Evolutionary conservation across 208 protist genomes (phyloP).

Genomic region (Acanthamoeba healyi): DNA sequence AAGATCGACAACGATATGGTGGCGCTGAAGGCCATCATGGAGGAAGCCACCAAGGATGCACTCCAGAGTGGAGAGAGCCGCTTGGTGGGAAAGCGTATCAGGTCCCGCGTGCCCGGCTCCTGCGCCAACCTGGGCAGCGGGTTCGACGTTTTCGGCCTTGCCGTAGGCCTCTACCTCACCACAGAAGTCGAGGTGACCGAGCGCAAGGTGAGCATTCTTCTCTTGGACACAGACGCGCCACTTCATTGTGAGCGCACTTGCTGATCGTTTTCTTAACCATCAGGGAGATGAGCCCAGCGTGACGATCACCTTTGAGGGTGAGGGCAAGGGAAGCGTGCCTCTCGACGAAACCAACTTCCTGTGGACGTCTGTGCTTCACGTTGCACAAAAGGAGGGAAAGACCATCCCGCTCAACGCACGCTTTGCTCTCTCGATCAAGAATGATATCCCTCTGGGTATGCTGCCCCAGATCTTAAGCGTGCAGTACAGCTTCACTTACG

Average conservation of each 20-base stretch:
- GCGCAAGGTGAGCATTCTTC: background rate
- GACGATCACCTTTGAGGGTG: constrained; percentile 29
- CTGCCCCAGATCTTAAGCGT: too few species aligned
- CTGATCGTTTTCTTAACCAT: background rate
- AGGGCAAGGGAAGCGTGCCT: constrained; percentile 31
- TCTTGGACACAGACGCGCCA: background rate
- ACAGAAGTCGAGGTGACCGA: background rate
- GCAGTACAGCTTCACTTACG: too few species aligned
- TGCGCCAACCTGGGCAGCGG: constrained; percentile 69
- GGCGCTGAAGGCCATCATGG: constrained; percentile 37
- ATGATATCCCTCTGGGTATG: constrained; percentile 27
- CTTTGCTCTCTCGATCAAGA: constrained; percentile 40
- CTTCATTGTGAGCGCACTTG: background rate
- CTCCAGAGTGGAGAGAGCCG: background rate
- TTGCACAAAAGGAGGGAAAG: background rate
- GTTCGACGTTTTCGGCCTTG: constrained; percentile 68
- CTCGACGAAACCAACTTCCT: constrained; percentile 67
- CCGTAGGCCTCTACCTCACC: constrained; percentile 36
- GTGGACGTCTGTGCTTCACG: constrained; percentile 35
- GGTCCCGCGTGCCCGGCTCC: constrained; percentile 19
- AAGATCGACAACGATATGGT: constrained; percentile 10
- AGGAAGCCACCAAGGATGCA: background rate
- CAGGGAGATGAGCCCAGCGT: constrained; percentile 11
- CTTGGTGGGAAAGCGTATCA: background rate
- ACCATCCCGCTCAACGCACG: background rate